Evolutionary conservation across 805 yeast species (phyloP), one percentile per base, ranked within the genome.

Genomic region (Starmerella roubikii): DNA sequence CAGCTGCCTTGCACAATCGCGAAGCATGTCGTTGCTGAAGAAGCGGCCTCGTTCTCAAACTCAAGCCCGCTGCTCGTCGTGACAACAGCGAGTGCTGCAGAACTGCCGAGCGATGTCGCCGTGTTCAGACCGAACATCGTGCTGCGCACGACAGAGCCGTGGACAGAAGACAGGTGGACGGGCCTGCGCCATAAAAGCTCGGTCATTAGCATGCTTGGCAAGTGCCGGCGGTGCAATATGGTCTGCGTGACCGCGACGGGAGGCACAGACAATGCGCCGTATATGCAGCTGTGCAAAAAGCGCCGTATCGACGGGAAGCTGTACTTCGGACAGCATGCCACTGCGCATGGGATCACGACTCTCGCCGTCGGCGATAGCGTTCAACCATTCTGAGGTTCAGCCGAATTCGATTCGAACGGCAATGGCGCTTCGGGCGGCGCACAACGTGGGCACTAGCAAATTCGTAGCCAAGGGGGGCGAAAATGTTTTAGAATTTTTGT

Each of bases 181-280:
- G 23, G 10, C 11, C 40, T 58, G 4, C 40, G 45, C 1, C 24
- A 30, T 6, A 41, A 41, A 1, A 35, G 10, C 3, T 8, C 15
- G 13, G 4, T 3, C 3, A 42, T 43, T 12, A 42, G 37, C 32
- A 38, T 39, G 48, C 50, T 41, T 18, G 63, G 49, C 35, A 54
- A 42, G 32, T 67, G 71, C 41, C 56, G 61, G 18, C 47, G 71
- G 29, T 67, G 71, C 44, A 63, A 61, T 36, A 65, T 67, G 70
- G 58, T 67, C n/a, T 60, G 67, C 3, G 59, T 65, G 11, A 59
- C 64, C 18, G 48, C 48, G 12, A 51, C 50, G 6, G 71, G 70
- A 1, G 42, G 44, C 16, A 39, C 54, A 20, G 61, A 62, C 41
- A 39, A 54, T 5, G 46, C 46, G 10, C 59, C 67, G 11, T 64